Percentiles rank a stretch among this genome's conserved stretches.
Evolutionary conservation across 345 rosid species (phyloP).

Genomic region (Heritiera littoralis): DNA sequence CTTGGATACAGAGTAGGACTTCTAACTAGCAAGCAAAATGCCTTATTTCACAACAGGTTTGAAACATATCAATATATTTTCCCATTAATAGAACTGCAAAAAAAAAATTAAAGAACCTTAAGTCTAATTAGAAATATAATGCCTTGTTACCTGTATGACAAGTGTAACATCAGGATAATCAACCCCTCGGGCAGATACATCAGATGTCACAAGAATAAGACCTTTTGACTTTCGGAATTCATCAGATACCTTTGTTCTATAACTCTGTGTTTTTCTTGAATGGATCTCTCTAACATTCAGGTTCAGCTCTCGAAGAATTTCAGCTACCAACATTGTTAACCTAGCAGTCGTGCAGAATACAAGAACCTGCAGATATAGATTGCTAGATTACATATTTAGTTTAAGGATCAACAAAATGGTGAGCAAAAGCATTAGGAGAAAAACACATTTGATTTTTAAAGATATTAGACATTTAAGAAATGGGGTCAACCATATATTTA

Average conservation of each 20-base stretch:
- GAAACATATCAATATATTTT: background rate
- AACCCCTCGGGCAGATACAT: conserved; percentile 99
- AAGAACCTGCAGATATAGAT: conserved; percentile 56
- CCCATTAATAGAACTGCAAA: background rate
- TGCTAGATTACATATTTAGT: conserved; percentile 9
- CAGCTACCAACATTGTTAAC: conserved; percentile 82
- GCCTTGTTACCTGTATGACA: conserved; percentile 73
- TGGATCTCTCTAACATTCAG: conserved; percentile 94
- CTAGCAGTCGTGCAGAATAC: conserved; percentile 95
- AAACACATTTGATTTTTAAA: background rate
- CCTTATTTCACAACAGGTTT: background rate
- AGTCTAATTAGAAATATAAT: background rate
- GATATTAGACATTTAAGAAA: background rate
- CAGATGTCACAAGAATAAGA: conserved; percentile 90
- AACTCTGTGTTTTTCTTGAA: conserved; percentile 90
- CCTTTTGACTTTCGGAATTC: conserved; percentile 90
- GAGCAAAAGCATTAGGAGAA: conserved; percentile 8
- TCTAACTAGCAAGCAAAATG: background rate
- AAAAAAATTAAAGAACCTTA: too few relatives aligned
- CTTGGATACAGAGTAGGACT: background rate
- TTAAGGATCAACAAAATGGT: background rate
- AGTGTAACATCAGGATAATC: conserved; percentile 99
- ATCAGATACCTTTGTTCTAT: conserved; percentile 89
- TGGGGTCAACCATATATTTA: background rate
- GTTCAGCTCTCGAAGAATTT: conserved; percentile 64